A percentile compares a stretch with the other conserved stretches of the same genome.
Conservation (phyloP, 2,329 filamentous ascomycete species). For the Aspergillus pseudonomiae region DNA sequence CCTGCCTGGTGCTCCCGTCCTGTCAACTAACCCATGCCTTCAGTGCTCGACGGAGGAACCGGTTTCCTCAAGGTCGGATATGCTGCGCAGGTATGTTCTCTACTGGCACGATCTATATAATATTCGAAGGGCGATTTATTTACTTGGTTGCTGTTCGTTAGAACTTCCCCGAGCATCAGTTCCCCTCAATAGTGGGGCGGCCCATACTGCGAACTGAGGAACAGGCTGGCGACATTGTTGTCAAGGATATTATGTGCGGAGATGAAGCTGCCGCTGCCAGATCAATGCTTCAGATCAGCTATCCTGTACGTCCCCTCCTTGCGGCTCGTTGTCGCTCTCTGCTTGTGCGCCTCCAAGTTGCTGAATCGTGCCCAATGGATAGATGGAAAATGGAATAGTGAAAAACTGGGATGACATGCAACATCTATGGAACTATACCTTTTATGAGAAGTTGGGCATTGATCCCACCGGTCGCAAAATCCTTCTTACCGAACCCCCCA, state of each 20-base stretch:
- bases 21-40: conserved; percentile 27
- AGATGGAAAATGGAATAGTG: conserved; percentile 99
- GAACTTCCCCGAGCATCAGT: conserved; percentile 99
- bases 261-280: conserved; percentile 95
- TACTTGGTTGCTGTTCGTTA: conserved; percentile 43
- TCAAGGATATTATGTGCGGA: conserved; percentile 99
- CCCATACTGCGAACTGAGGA: conserved; percentile 98
- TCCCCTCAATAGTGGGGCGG: conserved; percentile 95
- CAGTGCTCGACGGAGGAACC: conserved; percentile 99
- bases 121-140: conserved; percentile 5
- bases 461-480: conserved; percentile 94
- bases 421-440: conserved; percentile 99
- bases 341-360: conserved; percentile 14
- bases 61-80: conserved; percentile 99
- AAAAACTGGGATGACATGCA: conserved; percentile 99
- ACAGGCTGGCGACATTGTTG: conserved; percentile 69
- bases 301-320: conserved; percentile 64
- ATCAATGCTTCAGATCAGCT: conserved; percentile 97
- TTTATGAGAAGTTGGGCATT: conserved; percentile 94
- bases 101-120: neutral
- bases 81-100: conserved; percentile 72
- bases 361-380: conserved; percentile 28
- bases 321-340: conserved; percentile 10
- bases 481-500: conserved; percentile 91
- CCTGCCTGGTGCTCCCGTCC: conserved; percentile 22